Percentiles rank a stretch among this genome's conserved stretches.
Evolutionary conservation across 2,329 filamentous ascomycete species (phyloP).

Genomic region (Colletotrichum simmondsii): DNA sequence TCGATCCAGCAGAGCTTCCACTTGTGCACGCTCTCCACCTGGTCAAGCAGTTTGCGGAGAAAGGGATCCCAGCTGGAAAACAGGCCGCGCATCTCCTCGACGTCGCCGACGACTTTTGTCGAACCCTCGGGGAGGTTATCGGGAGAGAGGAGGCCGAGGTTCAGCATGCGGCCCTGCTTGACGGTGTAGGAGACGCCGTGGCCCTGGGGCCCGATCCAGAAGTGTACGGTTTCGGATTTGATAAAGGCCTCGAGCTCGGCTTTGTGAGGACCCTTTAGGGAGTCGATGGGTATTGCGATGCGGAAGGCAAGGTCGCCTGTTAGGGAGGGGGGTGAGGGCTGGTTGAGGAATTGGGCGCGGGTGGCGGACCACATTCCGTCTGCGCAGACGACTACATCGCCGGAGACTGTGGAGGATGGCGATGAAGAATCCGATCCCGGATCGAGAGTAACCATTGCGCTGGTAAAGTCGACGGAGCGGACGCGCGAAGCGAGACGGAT

Average conservation of each 20-base stretch:
- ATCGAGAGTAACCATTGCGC: constrained; percentile 43
- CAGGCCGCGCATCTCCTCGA: constrained; percentile 46
- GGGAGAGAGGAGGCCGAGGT: constrained; percentile 47
- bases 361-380: constrained; percentile 58
- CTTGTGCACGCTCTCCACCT: constrained; percentile 53
- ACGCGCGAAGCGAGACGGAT: constrained; percentile 26
- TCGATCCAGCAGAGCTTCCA: constrained; percentile 58
- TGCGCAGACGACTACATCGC: constrained; percentile 58
- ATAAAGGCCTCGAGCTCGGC: constrained; percentile 55
- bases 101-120: constrained; percentile 41
- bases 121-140: constrained; percentile 32
- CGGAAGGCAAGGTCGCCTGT: constrained; percentile 69
- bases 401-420: constrained; percentile 39
- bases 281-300: constrained; percentile 57
- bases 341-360: constrained; percentile 56
- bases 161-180: constrained; percentile 54
- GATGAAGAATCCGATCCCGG: constrained; percentile 25
- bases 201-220: constrained; percentile 63
- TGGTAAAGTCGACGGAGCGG: constrained; percentile 17
- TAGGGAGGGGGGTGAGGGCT: constrained; percentile 54
- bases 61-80: constrained; percentile 49
- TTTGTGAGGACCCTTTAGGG: constrained; percentile 54
- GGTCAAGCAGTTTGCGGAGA: constrained; percentile 46
- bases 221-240: constrained; percentile 58
- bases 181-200: constrained; percentile 62